These are phyloP conservation scores for Chlamydomonas sphaeroides DNA, from an alignment of 139 green algal species.

Conservation along the genomic window DNA sequence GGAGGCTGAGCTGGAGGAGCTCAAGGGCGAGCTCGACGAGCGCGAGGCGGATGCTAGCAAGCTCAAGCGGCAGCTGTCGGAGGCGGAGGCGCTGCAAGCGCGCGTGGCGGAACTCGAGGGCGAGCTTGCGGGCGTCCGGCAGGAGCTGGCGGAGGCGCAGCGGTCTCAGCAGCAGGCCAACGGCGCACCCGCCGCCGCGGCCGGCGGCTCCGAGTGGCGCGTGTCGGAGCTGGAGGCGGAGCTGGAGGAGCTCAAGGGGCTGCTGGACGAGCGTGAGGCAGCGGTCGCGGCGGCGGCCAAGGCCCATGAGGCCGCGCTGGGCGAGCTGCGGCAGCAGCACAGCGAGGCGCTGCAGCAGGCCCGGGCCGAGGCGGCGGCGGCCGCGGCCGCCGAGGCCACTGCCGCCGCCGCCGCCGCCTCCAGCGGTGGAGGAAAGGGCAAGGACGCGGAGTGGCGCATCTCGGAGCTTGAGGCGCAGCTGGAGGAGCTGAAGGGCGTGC, in stretches of 20 bases:
- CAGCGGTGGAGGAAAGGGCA: too few relatives aligned
- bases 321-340: neutral
- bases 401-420: neutral
- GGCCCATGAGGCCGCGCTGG: slow-evolving; percentile 13
- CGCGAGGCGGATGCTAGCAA: neutral
- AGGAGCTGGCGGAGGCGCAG: neutral
- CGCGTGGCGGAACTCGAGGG: neutral
- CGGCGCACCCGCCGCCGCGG: too few relatives aligned
- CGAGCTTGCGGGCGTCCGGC: neutral
- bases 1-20: neutral
- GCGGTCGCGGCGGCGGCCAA: slow-evolving; percentile 11
- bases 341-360: too few relatives aligned
- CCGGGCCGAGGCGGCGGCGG: slow-evolving; percentile 39
- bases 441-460: neutral
- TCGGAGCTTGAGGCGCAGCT: slow-evolving; percentile 17
- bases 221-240: slow-evolving; percentile 14
- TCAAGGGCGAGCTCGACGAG: neutral
- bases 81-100: neutral
- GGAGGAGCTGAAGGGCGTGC: neutral
- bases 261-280: neutral
- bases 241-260: neutral
- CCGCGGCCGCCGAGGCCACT: neutral
- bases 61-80: neutral
- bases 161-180: too few relatives aligned
- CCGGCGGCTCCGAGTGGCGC: neutral